Base-by-base conservation (phyloP, 768 basidiomycete species). In the Russula lepida region DNA sequence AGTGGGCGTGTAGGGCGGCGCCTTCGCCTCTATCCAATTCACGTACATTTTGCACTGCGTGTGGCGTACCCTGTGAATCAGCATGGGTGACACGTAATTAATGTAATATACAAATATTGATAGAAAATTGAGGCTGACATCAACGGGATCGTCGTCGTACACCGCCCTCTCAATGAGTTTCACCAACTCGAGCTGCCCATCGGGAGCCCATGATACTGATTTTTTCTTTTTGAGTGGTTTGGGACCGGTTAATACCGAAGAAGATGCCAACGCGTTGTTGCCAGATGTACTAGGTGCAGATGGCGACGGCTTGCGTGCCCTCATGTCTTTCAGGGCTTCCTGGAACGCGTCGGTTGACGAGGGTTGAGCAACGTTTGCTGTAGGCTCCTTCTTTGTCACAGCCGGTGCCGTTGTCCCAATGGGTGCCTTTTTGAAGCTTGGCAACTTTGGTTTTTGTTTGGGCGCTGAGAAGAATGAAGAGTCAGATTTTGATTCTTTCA, bases 11-110 rank as follows among this genome's bases (percentile, higher is more conserved):
- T 68, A 93, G 71, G 55, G 91, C 89, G 58, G 88, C 89, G 53
- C 91, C 91, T 72, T 92, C 92, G 71, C 83, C 87, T 71, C 88
- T 82, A 75, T 93, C 91, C 77, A 93, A 78, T 75, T 92, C 90
- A 71, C 89, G 89, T 66, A 88, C 73, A 76, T 79, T 88, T 74
- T 88, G 86, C 66, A 77, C 68, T 69, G 78, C 76, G 76, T 87
- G 85, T 58, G 62, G 57, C 71, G 79, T 76, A 75, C 85, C 88
- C 90, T 93, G 81, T 75, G 74, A 69, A 71, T 73, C 71, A 60
- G 66, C 68, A 68, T 60, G 70, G 71, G 69, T 66, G 69, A 71
- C 68, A 78, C 64, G 59, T 63, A 69, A 70, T 83, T 80, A 84
- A 84, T 76, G 76, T 82, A 77, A 68, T 69, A 71, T 78, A 76